Base-by-base conservation (phyloP, 208 protist genomes). In the Crithidia acanthocephali region DNA sequence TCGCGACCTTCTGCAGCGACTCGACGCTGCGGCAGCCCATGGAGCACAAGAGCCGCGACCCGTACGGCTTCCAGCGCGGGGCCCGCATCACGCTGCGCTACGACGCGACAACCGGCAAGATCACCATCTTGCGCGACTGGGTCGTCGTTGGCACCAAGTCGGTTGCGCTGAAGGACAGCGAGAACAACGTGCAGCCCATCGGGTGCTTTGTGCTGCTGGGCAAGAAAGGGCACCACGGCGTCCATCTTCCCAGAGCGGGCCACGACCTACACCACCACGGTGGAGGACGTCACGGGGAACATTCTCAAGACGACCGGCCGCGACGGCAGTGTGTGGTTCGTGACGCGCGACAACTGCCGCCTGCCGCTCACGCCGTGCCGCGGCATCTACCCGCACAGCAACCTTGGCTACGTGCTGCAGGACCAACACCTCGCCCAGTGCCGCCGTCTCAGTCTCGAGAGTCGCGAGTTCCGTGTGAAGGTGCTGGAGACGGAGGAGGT, bases 131-230 rank as follows among this genome's bases (percentile, higher is more conserved):
- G 32, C 82, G 90, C 15, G 84, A 97, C 72, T 97, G 92, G 90
- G 66, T 95, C 22, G 80, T 81, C 0, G 78, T 95, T 20, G 90
- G 90, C 28, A 85, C 66, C 30, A 75, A 74, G 22, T 42, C 76
- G 9, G 56, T 94, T 45, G 65, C 81, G 42, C 50, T 83, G 20
- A 78, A 72, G 45, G 65, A 78, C 44, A 72, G 58, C 60, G 72
- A 71, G 59, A 78, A 72, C 58, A 45, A 40, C 52, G 64, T 72
- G 48, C 72, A 78, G 60, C 65, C 72, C 2, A 72, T 78, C 22
- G 72, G 72, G 18, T 91, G 81, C 68, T 97, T 97, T 74, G 90
- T 97, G 27, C 35, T 93, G 16, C 86, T 97, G 48, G 88, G 90
- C 28, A 77, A 82, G 47, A 85, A n/a, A 86, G 28, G 79, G 85